Conservation (phyloP, 2,329 filamentous ascomycete species). For the Arthrobotrys sinensis region DNA sequence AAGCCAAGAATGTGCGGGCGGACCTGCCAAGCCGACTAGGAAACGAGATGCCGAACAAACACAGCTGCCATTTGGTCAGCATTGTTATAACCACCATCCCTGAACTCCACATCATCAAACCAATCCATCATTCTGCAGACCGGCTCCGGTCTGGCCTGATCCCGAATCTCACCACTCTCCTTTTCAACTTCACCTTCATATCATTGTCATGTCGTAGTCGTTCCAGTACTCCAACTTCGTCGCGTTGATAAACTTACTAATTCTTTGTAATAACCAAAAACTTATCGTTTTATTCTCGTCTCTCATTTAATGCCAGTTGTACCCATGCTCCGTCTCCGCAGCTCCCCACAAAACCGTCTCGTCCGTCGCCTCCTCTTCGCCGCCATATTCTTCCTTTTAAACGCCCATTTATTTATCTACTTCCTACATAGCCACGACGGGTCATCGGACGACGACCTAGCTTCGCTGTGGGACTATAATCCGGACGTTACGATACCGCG, state of each 20-base stretch:
- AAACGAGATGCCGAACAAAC: neutral
- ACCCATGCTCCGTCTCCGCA: conserved; percentile 55
- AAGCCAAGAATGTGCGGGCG: neutral
- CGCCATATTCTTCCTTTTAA: conserved; percentile 39
- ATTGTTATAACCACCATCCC: conserved; percentile 1
- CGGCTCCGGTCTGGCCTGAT: neutral
- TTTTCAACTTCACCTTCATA: neutral
- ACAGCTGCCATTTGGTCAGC: conserved; percentile 17
- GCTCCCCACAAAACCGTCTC: conserved; percentile 48
- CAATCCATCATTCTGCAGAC: conserved; percentile 10
- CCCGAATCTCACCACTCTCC: conserved; percentile 8
- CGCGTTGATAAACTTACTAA: neutral
- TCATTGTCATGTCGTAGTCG: neutral
- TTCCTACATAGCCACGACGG: conserved; percentile 30
- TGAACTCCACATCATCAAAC: conserved; percentile 3
- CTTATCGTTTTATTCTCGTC: conserved; percentile 21
- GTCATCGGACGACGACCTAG: conserved; percentile 1
- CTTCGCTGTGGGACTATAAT: conserved; percentile 45
- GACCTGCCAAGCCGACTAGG: conserved; percentile 7
- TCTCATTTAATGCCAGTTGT: conserved; percentile 32
- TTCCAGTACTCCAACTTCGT: neutral
- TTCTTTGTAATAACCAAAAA: conserved; percentile 5
- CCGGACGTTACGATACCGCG: conserved; percentile 37
- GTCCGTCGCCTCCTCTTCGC: conserved; percentile 53
- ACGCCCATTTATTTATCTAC: conserved; percentile 51